Base-by-base conservation (phyloP, 371 early-diverging fungal genomes). In the Rhizopus stolonifer region DNA sequence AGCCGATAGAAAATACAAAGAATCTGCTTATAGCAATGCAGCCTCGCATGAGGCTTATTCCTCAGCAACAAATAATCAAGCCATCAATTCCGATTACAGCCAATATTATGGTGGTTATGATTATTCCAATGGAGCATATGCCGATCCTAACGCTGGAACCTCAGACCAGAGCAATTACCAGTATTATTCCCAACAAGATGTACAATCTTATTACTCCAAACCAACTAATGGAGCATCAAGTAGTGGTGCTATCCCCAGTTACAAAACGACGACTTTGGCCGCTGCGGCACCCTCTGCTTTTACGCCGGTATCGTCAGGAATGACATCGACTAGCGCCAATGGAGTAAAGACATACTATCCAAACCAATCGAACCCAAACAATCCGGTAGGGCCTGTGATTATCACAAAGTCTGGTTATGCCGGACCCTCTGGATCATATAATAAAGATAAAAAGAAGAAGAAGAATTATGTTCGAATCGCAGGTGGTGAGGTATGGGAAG, bases 401-500 rank as follows among this genome's bases (percentile, higher is more conserved):
- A 43, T 60, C 11, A 46, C 58, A 8, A 49, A 53, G 36, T 52
- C 56, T 21, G 60, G 60, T 8, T 59, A 60, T 42, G 15, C 60
- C 17, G 60, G 56, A 18, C 55, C 60, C 15, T 51, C 64, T n/a
- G 50, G n/a, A 10, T 29, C 46, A 46, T 21, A 59, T 50, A 44
- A 55, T 34, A 47, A 54, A 44, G 49, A 60, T 44, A 62, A 67
- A 52, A 50, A 64, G 48, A 88, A 85, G 61, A 80, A 78, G 60
- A 82, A 82, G 55, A 77, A 78, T 8, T 67, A 84, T 1, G 64
- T 93, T 26, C 71, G 98, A 31, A 77, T 81, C 18, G 98, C 96
- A 1, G 98, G 92, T 40, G 98, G 97, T 11, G 88, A 93, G 68
- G 82, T 90, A 10, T 98, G 98, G 98, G 92, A 94, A 60, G 98